Conservation (phyloP, 1,284 basidiomycete genomes). For the Puccinia hordei region DNA sequence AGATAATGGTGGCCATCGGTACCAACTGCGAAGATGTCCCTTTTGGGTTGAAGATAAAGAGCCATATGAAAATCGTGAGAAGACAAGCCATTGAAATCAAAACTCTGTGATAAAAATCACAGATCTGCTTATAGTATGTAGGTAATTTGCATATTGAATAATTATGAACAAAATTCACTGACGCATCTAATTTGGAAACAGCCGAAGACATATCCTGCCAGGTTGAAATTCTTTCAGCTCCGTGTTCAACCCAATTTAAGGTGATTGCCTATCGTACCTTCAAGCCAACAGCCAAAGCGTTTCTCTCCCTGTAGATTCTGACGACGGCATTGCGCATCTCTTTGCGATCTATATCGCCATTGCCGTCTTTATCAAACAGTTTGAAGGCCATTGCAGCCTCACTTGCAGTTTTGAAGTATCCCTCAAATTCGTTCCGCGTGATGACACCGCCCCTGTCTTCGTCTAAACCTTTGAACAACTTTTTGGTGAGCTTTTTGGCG, state of each 20-base stretch:
- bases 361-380: slow-evolving; percentile 80
- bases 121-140: neutral
- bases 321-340: slow-evolving; percentile 84
- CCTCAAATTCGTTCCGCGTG: slow-evolving; percentile 59
- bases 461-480: slow-evolving; percentile 71
- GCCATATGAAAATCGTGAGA: slow-evolving; percentile 70
- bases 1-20: slow-evolving; percentile 74
- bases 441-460: slow-evolving; percentile 61
- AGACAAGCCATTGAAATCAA: slow-evolving; percentile 68
- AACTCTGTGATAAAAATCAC: slow-evolving; percentile 62
- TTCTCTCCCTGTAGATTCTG: slow-evolving; percentile 76
- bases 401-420: slow-evolving; percentile 72
- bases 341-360: slow-evolving; percentile 76
- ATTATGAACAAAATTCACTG: neutral
- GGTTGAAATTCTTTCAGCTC: neutral
- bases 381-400: slow-evolving; percentile 75
- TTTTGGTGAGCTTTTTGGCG: slow-evolving; percentile 72
- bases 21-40: slow-evolving; percentile 75
- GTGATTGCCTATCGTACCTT: slow-evolving; percentile 59
- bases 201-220: slow-evolving; percentile 63
- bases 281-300: slow-evolving; percentile 71
- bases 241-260: neutral
- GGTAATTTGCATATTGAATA: neutral
- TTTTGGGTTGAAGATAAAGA: slow-evolving; percentile 76
- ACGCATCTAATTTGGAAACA: slow-evolving; percentile 71